Evolutionary conservation across 2,329 filamentous ascomycete species (phyloP).

Genomic region (Berkeleyomyces rouxiae): DNA sequence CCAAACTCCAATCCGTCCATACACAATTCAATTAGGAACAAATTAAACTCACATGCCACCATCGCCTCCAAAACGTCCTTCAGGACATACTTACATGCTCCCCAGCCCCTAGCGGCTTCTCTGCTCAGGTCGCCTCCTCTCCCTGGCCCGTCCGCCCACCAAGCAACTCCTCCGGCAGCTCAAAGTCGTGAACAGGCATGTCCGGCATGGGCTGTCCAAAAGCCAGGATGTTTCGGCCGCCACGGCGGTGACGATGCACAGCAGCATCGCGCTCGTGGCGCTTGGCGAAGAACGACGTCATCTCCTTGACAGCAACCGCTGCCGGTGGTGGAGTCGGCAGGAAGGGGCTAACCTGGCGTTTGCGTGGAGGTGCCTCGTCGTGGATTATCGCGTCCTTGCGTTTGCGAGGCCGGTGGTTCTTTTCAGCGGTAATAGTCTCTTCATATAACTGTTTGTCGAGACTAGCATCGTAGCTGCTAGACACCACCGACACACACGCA

Average conservation of each 20-base stretch:
- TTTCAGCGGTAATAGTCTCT: conserved; percentile 34
- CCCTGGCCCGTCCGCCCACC: conserved; percentile 30
- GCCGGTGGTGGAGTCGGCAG: conserved; percentile 17
- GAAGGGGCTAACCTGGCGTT: conserved; percentile 14
- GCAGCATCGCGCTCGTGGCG: conserved; percentile 65
- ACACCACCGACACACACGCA: conserved; percentile 13
- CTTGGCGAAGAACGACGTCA: conserved; percentile 77
- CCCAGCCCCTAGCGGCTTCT: background rate
- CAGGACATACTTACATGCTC: background rate
- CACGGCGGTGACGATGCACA: conserved; percentile 53
- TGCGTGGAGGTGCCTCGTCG: conserved; percentile 15
- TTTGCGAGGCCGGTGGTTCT: conserved; percentile 16
- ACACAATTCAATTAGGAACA: background rate
- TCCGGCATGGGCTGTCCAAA: conserved; percentile 76
- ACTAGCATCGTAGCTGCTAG: conserved; percentile 46
- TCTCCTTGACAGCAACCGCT: conserved; percentile 37
- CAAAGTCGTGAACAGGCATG: conserved; percentile 52
- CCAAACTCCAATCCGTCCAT: background rate
- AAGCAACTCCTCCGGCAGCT: conserved; percentile 49
- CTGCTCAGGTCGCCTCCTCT: too few species aligned
- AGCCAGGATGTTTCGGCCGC: conserved; percentile 53
- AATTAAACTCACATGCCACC: background rate
- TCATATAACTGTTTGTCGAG: conserved; percentile 60
- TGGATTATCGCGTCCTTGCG: conserved; percentile 13
- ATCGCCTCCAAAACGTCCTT: background rate